Conservation (phyloP, 768 basidiomycete genomes). For the Leccinum uliginosum region DNA sequence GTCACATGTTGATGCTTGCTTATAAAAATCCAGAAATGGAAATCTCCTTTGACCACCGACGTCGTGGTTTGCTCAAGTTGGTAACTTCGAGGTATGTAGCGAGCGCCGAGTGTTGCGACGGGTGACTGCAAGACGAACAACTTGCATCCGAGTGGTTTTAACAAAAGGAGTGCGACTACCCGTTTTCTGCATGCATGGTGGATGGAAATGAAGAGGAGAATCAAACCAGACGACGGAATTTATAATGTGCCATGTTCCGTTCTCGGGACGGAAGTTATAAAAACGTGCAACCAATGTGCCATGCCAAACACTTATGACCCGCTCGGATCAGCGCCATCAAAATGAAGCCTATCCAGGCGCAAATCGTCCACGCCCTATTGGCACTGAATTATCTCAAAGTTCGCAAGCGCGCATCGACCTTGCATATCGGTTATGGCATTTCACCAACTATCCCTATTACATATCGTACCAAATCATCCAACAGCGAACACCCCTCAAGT, state of each 20-base stretch:
- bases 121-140: neutral
- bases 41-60: neutral
- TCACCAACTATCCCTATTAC: conserved; percentile 12
- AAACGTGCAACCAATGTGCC: neutral
- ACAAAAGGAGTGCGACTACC: neutral
- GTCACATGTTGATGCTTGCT: conserved; percentile 10
- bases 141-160: neutral
- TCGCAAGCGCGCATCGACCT: neutral
- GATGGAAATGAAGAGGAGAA: neutral
- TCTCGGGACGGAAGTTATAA: conserved; percentile 1
- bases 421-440: neutral
- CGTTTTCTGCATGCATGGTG: neutral
- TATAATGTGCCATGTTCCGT: neutral
- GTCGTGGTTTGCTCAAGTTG: too few relatives aligned
- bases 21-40: conserved; percentile 12
- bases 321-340: conserved; percentile 7
- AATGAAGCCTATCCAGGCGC: neutral
- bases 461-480: conserved; percentile 18
- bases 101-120: neutral
- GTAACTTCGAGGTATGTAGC: too few relatives aligned
- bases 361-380: neutral
- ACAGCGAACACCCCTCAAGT: neutral
- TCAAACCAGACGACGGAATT: neutral
- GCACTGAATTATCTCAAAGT: neutral
- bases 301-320: neutral